Evolutionary conservation across 768 basidiomycete genomes (phyloP), one percentile per base, ranked within the genome.

Genomic region (Coprinopsis cinerea): DNA sequence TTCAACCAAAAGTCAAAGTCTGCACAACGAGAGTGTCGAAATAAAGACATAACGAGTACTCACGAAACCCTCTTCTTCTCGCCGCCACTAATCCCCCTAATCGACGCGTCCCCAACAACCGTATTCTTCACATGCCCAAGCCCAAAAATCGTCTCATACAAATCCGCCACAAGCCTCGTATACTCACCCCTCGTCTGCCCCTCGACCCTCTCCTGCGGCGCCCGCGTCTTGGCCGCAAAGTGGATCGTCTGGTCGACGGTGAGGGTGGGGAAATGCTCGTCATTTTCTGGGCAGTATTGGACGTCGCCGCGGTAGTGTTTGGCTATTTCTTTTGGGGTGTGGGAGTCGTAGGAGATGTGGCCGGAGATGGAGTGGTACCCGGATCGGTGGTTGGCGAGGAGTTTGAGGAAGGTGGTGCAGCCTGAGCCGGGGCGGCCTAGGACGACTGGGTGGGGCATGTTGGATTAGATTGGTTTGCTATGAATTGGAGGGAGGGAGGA

Each of bases 351-450:
- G 41, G 72, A 68, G 2, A 92, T 77, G 0, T 83, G 71, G 22
- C 92, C 92, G 27, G 79, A 64, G 17, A 94, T 77, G 1, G 68
- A 60, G 49, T 88, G 73, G 57, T 76, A 94, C 52, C 85, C 85
- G 2, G 71, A 68, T 1, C 82, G 78, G 54, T 83, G 81, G 60
- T 93, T 92, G 15, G 92, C 76, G 43, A 95, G 76, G 0, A 77
- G 76, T 64, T 92, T 92, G 47, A 96, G 77, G 43, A 96, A 73
- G 0, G 92, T 91, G 24, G 78, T 82, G 62, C 92, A 94, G 2
- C 92, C 92, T 0, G 88, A 82, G 13, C 87, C 87, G 0, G 92
- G 92, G 25, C 89, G 76, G 20, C 92, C 92, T 22, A 93, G 77
- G 10, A 92, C 91, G 14, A 94, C 86, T 87, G 57, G 3, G 49